phyloP scores from a whole-genome alignment of 2,329 filamentous ascomycete species.

The Phialophora macrospora region DNA sequence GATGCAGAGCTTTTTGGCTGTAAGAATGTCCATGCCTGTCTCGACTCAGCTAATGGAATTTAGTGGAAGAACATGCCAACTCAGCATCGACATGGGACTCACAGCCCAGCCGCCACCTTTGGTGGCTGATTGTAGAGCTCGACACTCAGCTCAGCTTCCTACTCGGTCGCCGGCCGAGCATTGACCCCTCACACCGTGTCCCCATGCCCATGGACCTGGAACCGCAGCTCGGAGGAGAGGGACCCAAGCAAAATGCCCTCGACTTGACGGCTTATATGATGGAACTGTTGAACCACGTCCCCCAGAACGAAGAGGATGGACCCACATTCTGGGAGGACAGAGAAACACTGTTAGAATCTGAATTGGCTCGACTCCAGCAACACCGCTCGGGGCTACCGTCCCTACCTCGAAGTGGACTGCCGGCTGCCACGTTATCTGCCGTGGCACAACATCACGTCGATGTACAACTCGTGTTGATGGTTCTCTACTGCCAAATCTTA shows the following conservation, averaged over 20 bases:
- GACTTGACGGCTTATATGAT: slow-evolving; percentile 28
- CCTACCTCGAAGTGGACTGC: slow-evolving; percentile 19
- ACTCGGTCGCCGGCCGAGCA: slow-evolving; percentile 29
- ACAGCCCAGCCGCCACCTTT: slow-evolving; percentile 29
- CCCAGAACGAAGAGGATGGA: slow-evolving; percentile 1
- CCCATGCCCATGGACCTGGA: slow-evolving; percentile 10
- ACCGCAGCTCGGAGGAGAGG: slow-evolving; percentile 14
- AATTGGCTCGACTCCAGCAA: slow-evolving; percentile 18
- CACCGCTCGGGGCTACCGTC: slow-evolving; percentile 20
- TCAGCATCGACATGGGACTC: background rate
- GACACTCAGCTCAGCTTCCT: slow-evolving; percentile 32
- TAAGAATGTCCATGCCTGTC: slow-evolving; percentile 16
- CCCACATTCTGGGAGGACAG: slow-evolving; percentile 5
- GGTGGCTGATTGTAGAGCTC: slow-evolving; percentile 33
- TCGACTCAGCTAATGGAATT: background rate
- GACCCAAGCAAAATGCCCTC: slow-evolving; percentile 10
- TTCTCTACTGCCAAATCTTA: slow-evolving; percentile 23
- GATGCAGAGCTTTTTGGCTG: slow-evolving; percentile 29
- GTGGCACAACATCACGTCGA: slow-evolving; percentile 31
- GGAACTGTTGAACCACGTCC: slow-evolving; percentile 21
- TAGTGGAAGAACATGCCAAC: background rate
- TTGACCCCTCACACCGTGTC: slow-evolving; percentile 16
- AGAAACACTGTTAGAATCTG: slow-evolving; percentile 13
- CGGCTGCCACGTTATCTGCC: slow-evolving; percentile 16
- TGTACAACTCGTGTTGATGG: slow-evolving; percentile 28